phyloP scores from a whole-genome alignment of 192 early-diverging fungal species.

The Backusella liffmaniae region DNA sequence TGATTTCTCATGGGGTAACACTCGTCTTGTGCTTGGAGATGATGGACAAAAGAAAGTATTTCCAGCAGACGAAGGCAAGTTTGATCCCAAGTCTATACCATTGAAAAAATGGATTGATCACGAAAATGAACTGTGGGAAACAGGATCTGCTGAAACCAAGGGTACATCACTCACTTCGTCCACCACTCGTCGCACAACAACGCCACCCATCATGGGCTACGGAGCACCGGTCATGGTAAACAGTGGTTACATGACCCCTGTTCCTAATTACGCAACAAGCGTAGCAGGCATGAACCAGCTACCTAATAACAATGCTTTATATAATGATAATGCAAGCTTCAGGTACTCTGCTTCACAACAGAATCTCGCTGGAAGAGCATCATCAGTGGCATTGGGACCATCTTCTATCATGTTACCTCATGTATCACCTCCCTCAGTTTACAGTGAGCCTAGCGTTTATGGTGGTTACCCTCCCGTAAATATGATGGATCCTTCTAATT shows the following conservation, averaged over 20 bases:
- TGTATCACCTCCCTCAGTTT: slow-evolving; percentile 14
- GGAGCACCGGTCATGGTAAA: not conserved
- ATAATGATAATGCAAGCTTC: slow-evolving; percentile 13
- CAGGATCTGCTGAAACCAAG: slow-evolving; percentile 44
- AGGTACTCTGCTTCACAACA: slow-evolving; percentile 6
- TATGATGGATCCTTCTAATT: slow-evolving; percentile 5
- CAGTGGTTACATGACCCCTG: slow-evolving; percentile 3
- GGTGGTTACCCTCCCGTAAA: slow-evolving; percentile 14
- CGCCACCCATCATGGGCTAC: not conserved
- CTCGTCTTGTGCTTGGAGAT: slow-evolving; percentile 85
- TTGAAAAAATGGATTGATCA: slow-evolving; percentile 79
- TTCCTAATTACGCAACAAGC: slow-evolving; percentile 9
- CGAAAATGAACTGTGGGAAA: slow-evolving; percentile 73
- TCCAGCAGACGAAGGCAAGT: slow-evolving; percentile 65
- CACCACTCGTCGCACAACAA: slow-evolving; percentile 16
- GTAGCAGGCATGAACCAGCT: slow-evolving; percentile 8
- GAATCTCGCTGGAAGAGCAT: slow-evolving; percentile 6
- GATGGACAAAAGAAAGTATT: slow-evolving; percentile 67
- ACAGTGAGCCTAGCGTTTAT: slow-evolving; percentile 6
- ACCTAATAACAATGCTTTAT: not conserved
- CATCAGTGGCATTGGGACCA: slow-evolving; percentile 11
- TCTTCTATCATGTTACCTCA: not conserved
- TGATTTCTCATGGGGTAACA: slow-evolving; percentile 98
- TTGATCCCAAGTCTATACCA: slow-evolving; percentile 71
- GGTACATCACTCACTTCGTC: slow-evolving; percentile 39